Evolutionary conservation across 1,284 basidiomycete genomes (phyloP).

Genomic region (Cutaneotrichosporon mucoides): DNA sequence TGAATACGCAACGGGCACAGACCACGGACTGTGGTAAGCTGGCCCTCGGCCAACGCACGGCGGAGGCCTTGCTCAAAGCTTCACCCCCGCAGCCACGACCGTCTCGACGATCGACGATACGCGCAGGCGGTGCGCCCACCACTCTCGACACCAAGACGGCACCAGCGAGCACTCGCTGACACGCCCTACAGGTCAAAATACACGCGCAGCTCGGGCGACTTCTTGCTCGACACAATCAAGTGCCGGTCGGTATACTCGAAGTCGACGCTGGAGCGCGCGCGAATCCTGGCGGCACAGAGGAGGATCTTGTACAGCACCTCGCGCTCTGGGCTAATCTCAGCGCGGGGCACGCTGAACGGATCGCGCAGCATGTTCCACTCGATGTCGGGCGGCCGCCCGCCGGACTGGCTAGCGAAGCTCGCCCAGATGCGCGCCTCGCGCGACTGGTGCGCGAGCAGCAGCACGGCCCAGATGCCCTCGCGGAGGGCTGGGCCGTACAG

Average conservation of each 20-base stretch:
- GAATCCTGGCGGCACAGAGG: neutral
- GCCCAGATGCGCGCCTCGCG: neutral
- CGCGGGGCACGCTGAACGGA: neutral
- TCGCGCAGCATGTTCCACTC: neutral
- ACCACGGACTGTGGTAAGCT: too few relatives aligned
- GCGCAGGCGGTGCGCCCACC: too few relatives aligned
- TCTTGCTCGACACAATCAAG: neutral
- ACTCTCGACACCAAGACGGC: too few relatives aligned
- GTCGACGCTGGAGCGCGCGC: neutral
- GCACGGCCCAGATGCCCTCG: neutral
- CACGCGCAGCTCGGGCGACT: neutral
- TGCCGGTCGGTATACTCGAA: neutral
- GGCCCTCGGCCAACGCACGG: too few relatives aligned
- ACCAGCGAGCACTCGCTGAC: too few relatives aligned
- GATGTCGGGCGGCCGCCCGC: neutral
- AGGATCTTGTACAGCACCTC: neutral
- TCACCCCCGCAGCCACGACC: too few relatives aligned
- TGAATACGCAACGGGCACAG: too few relatives aligned
- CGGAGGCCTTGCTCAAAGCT: too few relatives aligned
- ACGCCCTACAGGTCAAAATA: neutral
- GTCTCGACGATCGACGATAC: too few relatives aligned
- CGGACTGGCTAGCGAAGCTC: too few relatives aligned
- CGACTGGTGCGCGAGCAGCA: neutral
- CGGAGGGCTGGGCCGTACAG: neutral
- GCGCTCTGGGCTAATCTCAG: neutral